Evolutionary conservation across 169 alveolate species (phyloP), one percentile per base, ranked within the genome.

Genomic region (Eimeria zaria): DNA sequence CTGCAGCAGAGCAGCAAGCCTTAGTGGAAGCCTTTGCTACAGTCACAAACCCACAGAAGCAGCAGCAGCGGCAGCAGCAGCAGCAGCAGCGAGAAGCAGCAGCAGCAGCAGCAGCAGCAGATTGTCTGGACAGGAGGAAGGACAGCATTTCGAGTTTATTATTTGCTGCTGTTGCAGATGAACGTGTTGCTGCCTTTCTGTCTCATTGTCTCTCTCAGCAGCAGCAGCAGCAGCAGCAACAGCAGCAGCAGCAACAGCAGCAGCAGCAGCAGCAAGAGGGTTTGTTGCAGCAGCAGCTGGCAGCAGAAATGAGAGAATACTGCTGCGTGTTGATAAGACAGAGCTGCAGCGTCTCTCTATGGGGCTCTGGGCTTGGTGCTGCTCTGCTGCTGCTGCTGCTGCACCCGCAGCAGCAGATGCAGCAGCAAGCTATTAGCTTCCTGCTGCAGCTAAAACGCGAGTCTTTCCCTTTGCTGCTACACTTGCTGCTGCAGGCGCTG

Each of bases 321-420:
- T 74, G 87, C 60, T 74, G 87, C 87, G 8, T 74, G 8, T 39
- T 74, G 14, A 41, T 74, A 8, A 30, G 87, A 20, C 87, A 74
- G 58, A 74, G 87, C 87, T 74, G 87, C 87, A 74, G 87, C 60
- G 60, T 41, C 51, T 74, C 87, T 4, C 60, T 74, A 27, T 74
- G 87, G 87, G 24, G 87, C 41, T 41, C 60, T 30, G 87, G 87
- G n/a, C 4, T 74, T 22, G 87, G 87, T 41, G 87, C 87, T 36
- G 51, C 87, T 55, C 87, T 74, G 87, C 58, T 74, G 87, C 87
- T 74, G 62, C 87, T 74, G 87, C 58, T 74, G 87, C 51, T 74
- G 58, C 87, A 74, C 87, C 87, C 87, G 87, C 87, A 74, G 87
- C 87, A 74, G 87, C 87, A 36, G 51, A n/a, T 74, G 87, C 87